Base-by-base conservation (phyloP, 1,284 basidiomycete species). In the Phaffia rhodozyma region DNA sequence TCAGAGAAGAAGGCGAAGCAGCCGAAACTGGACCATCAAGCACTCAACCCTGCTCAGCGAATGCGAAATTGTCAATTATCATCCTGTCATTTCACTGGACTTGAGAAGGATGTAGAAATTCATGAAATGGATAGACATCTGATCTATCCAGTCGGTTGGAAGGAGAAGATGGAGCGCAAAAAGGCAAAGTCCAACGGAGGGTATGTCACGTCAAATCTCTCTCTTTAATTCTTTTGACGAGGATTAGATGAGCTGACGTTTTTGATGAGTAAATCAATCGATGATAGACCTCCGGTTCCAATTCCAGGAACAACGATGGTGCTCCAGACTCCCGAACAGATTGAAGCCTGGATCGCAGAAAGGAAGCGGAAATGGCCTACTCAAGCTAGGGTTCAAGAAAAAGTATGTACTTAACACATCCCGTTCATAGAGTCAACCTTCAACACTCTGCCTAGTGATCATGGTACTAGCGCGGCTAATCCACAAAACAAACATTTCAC, bases 91-190 rank as follows among this genome's bases (percentile, higher is more conserved):
- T 96, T 90, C 71, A 79, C 79, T 32, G 90, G 89, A 29, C 84
- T 87, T 7, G 78, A 79, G 50, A 87, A 87, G 70, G 78, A 83
- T 32, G 83, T 93, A 5, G 85, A 89, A 72, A 79, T 81, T 25
- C 91, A 94, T 72, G 88, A 86, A 82, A 91, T 91, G 83, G 91
- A 94, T 72, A 79, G 90, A 25, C 91, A 93, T 75, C 78, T 93
- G 58, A 85, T 92, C 58, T 91, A 84, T 69, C 86, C 87, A 21
- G 80, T 81, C 53, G 86, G 86, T 83, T 80, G 87, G 59, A 81
- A 84, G 65, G 79, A 79, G 67, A 82, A 81, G 70, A 81, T 80
- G 68, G 80, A 77, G 66, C 68, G 74, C 9, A 84, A 84, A 56
- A 86, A 86, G 83, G 87, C 89, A 50, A 71, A 71, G 71, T 72